Evolutionary conservation across 1,284 basidiomycete genomes (phyloP).

Genomic region (Calocybe gambosa): DNA sequence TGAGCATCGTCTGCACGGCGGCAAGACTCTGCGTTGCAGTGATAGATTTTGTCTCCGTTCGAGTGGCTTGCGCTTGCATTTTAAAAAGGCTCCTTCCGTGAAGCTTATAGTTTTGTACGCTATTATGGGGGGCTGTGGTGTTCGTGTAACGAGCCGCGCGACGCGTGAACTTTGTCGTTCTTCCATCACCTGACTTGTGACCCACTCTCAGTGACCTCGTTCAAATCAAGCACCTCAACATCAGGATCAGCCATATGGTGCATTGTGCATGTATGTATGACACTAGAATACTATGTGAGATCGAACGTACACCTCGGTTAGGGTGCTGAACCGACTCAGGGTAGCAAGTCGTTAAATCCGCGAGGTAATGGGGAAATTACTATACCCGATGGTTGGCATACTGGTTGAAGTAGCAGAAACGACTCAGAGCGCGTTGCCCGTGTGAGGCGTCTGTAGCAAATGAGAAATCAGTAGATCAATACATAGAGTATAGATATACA

Average conservation of each 20-base stretch:
- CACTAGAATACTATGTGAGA: too few relatives aligned
- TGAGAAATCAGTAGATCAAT: too few relatives aligned
- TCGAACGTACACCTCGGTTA: neutral
- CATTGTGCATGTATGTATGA: too few relatives aligned
- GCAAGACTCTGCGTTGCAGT: conserved; percentile 58
- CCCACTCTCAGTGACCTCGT: neutral
- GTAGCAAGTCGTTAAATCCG: neutral
- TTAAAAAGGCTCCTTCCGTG: neutral
- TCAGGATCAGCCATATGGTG: neutral
- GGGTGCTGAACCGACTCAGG: too few relatives aligned
- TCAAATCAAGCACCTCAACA: neutral
- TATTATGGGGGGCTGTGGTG: neutral
- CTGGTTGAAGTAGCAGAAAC: too few relatives aligned
- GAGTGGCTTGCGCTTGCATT: conserved; percentile 30
- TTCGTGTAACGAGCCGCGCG: neutral
- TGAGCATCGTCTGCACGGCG: conserved; percentile 63
- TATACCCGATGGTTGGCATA: too few relatives aligned
- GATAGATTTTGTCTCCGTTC: conserved; percentile 34
- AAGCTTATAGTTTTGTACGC: neutral
- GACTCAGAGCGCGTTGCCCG: neutral
- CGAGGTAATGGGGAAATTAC: too few relatives aligned
- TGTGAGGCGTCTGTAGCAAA: too few relatives aligned
- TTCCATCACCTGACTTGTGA: neutral
- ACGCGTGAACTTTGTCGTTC: neutral
- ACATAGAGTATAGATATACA: too few relatives aligned